phyloP scores from a whole-genome alignment of 1,284 basidiomycete species.

The Ceratobasidium sp. region DNA sequence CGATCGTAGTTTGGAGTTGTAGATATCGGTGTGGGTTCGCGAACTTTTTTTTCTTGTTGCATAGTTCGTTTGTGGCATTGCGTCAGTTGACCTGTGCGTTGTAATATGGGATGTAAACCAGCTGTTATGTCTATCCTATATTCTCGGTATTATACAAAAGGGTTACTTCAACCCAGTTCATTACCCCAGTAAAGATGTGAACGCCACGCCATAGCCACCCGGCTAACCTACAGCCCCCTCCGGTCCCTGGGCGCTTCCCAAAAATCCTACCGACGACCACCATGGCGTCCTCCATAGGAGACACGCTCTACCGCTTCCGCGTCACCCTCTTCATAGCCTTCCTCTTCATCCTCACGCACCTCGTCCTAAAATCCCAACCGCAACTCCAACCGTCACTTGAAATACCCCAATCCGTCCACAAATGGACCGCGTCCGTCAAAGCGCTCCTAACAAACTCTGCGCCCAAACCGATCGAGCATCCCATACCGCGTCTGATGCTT shows the following conservation, averaged over 20 bases:
- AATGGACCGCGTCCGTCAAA: conserved; percentile 40
- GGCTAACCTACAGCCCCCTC: neutral
- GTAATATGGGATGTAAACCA: conserved; percentile 26
- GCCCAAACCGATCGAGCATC: conserved; percentile 65
- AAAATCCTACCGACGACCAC: neutral
- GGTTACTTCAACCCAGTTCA: no score
- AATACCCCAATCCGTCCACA: conserved; percentile 26
- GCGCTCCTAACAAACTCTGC: conserved; percentile 16
- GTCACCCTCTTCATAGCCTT: conserved; percentile 9
- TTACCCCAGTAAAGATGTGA: no score
- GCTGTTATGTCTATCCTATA: neutral
- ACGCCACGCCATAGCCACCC: conserved; percentile 12
- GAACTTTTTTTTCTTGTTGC: conserved; percentile 3
- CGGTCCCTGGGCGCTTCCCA: conserved; percentile 21
- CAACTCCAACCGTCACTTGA: conserved; percentile 29
- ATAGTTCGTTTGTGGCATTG: neutral
- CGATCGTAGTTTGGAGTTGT: conserved; percentile 65
- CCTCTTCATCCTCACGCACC: conserved; percentile 23
- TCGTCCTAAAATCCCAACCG: conserved; percentile 30
- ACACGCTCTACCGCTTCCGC: conserved; percentile 29
- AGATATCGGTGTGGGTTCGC: conserved; percentile 2
- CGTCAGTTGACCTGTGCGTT: neutral
- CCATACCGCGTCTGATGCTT: conserved; percentile 85
- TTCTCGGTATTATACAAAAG: neutral
- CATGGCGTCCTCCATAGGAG: conserved; percentile 30